Base-by-base conservation (phyloP, 371 early-diverging fungal genomes). In the Syncephalastrum racemosum region DNA sequence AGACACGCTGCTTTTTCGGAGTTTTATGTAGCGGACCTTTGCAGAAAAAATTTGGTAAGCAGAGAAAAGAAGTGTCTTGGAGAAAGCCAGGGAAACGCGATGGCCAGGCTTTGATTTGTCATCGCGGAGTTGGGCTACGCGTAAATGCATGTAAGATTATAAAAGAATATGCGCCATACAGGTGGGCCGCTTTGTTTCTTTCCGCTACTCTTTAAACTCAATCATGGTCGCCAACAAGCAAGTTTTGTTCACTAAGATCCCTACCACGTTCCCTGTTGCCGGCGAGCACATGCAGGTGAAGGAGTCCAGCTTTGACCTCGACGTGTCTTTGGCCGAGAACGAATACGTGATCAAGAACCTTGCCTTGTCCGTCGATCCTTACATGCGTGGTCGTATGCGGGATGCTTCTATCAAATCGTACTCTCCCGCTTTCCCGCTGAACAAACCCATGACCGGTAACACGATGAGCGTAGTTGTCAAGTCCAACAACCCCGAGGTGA, bases 321-420 rank as follows among this genome's bases (percentile, higher is more conserved):
- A 77, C 18, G 63, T 67, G 22, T 62, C 61, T 0, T 70, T 88
- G 25, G 64, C 70, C 14, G 73, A 85, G 10, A 81, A 79, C 42
- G 75, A 83, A 10, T 64, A 85, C 39, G 63, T 88, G 6, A 27
- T 87, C n/a, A 81, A 85, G 56, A 69, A 56, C 8, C 67, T 77
- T 2, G 65, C 61, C n/a, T 58, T 77, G 31, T 64, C 71, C 4
- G 64, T 73, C 8, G 73, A 76, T 52, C 69, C 71, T 40, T 68
- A 79, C 45, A 77, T 85, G 74, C 85, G 89, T 57, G 83, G 82
- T 16, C 75, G 82, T 46, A 87, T 90, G 88, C 64, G 84, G 60
- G 63, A 64, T 44, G 7, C 70, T 6, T 39, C 57, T 2, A 62
- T 60, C 20, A 59, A 77, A 39, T 82, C 85, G 20, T 75, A 80